A percentile compares a stretch with the other conserved stretches of the same genome.
Evolutionary conservation across 371 early-diverging fungal species (phyloP).

Genomic region (Rhizopus stolonifer): DNA sequence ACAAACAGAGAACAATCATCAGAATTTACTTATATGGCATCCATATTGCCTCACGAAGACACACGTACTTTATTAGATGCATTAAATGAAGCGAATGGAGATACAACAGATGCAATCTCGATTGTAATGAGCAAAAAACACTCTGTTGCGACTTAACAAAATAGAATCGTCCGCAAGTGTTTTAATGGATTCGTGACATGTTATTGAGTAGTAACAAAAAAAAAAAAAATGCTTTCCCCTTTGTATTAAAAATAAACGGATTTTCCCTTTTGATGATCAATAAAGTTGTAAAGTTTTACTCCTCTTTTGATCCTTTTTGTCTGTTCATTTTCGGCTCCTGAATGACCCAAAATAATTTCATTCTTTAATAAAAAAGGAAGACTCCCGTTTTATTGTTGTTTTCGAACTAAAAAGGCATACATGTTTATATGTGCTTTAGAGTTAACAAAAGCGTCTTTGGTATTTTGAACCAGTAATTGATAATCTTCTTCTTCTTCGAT

Average conservation of each 20-base stretch:
- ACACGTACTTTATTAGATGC: conserved; percentile 12
- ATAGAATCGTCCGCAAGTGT: too few relatives aligned
- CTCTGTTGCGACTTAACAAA: too few relatives aligned
- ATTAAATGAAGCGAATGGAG: conserved; percentile 26
- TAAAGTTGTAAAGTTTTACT: too few relatives aligned
- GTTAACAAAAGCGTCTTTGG: conserved; percentile 15
- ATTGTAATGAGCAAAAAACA: conserved; percentile 11
- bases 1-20: not conserved
- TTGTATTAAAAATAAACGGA: too few relatives aligned
- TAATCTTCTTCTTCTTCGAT: conserved; percentile 18
- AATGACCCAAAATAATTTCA: too few relatives aligned
- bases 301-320: not conserved
- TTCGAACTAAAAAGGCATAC: conserved; percentile 38
- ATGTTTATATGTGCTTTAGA: conserved; percentile 35
- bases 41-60: conserved; percentile 23
- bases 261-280: too few relatives aligned
- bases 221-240: too few relatives aligned
- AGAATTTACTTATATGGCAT: conserved; percentile 17
- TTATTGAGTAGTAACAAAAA: too few relatives aligned
- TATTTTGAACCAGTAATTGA: conserved; percentile 8
- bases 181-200: too few relatives aligned
- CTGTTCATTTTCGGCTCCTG: not conserved
- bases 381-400: conserved; percentile 9
- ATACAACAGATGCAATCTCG: conserved; percentile 22
- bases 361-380: too few relatives aligned